Evolutionary conservation across 306 rosid genomes (phyloP).

Genomic region (Acacia acuminata): DNA sequence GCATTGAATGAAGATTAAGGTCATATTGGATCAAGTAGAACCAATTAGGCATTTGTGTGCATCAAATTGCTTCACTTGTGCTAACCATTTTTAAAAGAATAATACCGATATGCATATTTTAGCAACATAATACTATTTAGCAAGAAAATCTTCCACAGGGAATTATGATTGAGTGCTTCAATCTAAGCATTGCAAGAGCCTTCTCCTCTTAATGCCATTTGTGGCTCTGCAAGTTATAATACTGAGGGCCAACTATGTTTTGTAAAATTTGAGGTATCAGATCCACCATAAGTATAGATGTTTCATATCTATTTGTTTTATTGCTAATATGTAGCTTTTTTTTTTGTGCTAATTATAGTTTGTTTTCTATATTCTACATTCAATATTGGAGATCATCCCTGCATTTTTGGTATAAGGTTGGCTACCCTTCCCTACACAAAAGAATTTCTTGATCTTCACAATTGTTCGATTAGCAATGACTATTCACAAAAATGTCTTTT

Average conservation of each 20-base stretch:
- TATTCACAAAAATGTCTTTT: conserved; percentile 69
- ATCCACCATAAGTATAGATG: conserved; percentile 65
- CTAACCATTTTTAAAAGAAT: too few species aligned
- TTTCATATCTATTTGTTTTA: conserved; percentile 22
- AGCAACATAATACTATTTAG: background rate
- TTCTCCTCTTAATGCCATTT: conserved; percentile 91
- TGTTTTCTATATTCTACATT: conserved; percentile 58
- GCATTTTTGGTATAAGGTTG: conserved; percentile 72
- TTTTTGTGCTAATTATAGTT: conserved; percentile 30
- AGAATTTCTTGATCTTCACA: conserved; percentile 83
- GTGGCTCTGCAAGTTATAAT: conserved; percentile 94
- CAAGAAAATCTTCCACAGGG: background rate
- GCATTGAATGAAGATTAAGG: too few species aligned
- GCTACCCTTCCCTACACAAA: conserved; percentile 83
- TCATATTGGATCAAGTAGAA: too few species aligned
- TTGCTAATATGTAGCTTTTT: conserved; percentile 8
- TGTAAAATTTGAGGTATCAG: conserved; percentile 74
- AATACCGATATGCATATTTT: too few species aligned
- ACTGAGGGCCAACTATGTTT: conserved; percentile 94
- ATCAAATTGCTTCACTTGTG: too few species aligned
- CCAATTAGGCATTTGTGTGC: too few species aligned
- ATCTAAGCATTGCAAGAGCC: conserved; percentile 62
- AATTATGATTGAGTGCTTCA: conserved; percentile 24
- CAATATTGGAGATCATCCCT: conserved; percentile 73
- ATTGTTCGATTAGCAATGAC: conserved; percentile 76